phyloP scores from a whole-genome alignment of 2,329 filamentous ascomycete species.

The Paraphoma sp. region DNA sequence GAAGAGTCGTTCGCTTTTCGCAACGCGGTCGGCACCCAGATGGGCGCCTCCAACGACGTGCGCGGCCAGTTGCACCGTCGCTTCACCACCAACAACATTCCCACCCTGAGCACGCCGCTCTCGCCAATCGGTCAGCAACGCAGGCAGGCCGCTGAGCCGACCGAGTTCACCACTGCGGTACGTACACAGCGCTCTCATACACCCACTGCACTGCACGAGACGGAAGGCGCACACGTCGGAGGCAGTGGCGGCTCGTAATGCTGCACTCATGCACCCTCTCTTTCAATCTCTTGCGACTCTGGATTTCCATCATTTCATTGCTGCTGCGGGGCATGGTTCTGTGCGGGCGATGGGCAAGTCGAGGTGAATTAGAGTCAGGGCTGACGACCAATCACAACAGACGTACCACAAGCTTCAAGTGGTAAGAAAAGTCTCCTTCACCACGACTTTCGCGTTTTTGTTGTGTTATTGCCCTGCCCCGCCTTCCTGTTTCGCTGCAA shows the following conservation, averaged over 20 bases:
- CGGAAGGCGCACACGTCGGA: constrained; percentile 4
- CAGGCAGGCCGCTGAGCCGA: constrained; percentile 60
- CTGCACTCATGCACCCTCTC: background rate
- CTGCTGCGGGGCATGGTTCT: background rate
- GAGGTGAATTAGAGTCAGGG: constrained; percentile 29
- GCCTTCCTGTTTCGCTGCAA: constrained; percentile 10
- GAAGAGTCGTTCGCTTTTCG: constrained; percentile 80
- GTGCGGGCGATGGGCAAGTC: constrained; percentile 8
- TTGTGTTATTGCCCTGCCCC: constrained; percentile 9
- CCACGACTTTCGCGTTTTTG: constrained; percentile 14
- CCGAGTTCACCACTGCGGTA: constrained; percentile 63
- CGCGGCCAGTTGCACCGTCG: constrained; percentile 83
- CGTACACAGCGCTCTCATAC: constrained; percentile 29
- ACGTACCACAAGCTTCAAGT: constrained; percentile 77
- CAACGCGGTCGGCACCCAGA: constrained; percentile 67
- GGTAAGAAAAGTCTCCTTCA: constrained; percentile 61
- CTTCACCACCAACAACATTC: constrained; percentile 89
- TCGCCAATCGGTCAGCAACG: constrained; percentile 63
- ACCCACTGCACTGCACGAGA: background rate
- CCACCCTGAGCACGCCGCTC: constrained; percentile 76
- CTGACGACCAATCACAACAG: constrained; percentile 51
- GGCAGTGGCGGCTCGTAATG: background rate
- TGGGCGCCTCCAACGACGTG: constrained; percentile 69
- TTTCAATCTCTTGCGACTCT: background rate
- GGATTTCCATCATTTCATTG: background rate